Evolutionary conservation across 805 yeast genomes (phyloP), one percentile per base, ranked within the genome.

Genomic region (Lachancea nothofagi): DNA sequence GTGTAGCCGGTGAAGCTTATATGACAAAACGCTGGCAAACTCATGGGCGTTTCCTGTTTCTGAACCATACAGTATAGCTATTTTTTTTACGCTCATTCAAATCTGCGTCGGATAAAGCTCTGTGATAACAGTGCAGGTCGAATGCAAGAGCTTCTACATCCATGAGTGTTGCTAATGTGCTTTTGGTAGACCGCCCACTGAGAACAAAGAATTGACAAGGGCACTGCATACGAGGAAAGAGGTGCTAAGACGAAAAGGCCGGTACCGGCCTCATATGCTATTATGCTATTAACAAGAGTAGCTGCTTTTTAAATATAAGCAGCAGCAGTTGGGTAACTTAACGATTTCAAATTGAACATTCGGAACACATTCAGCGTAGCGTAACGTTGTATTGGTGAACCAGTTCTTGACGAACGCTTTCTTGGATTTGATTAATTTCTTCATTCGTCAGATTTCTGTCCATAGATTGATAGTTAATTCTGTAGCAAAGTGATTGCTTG

Each of bases 401-500:
- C 48, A 93, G 68, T n/a, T 72, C 73, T 1, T 59, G 50, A 46
- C 85, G 77, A 19, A 90, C 84, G 28, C 66, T 59, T 2, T 74
- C 73, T 56, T 93, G 95, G 34, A 87, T 65, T 1, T 54, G 68
- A 55, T 90, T 90, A 40, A 93, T 74, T 59, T 93, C 97, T 2
- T 75, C 81, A 57, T 83, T 87, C 19, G 95, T 86, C 50, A 93
- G 69, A 42, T 83, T 83, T 53, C 96, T 76, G 53, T 90, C 97
- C 97, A 93, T 89, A 1, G 96, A 83, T 65, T 93, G 97, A 65
- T 87, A 93, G 57, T 83, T 82, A 43, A 93, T 75, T 50, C 98
- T 71, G 71, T 86, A 93, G 65, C 97, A 88, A 53, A 83, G 83
- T 7, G 95, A 83, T 47, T 67, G 75, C 50, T 71, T 75, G 2